Conservation (phyloP, 495 filamentous ascomycete species). For the Amniculicola lignicola region DNA sequence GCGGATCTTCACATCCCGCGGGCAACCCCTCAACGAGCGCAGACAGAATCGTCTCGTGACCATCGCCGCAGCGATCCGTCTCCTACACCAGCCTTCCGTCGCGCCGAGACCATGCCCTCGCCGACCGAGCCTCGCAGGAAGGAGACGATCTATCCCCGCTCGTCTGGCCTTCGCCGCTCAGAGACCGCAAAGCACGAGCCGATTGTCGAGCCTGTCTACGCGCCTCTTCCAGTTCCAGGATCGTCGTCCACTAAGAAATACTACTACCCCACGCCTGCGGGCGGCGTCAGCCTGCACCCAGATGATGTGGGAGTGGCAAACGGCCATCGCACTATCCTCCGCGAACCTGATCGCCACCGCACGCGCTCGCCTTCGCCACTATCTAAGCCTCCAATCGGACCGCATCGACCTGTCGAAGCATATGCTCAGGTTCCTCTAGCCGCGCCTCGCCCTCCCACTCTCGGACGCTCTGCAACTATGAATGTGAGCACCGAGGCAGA, state of each 20-base stretch:
- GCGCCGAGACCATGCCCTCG: conserved; percentile 35
- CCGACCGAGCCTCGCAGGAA: conserved; percentile 25
- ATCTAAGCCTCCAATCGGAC: conserved; percentile 21
- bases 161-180: conserved; percentile 24
- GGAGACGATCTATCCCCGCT: conserved; percentile 10
- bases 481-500: conserved; percentile 11
- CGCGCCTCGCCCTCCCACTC: conserved; percentile 11
- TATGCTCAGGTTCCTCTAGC: neutral
- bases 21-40: conserved; percentile 25
- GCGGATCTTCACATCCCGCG: conserved; percentile 28
- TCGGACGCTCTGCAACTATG: conserved; percentile 28
- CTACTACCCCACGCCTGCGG: conserved; percentile 9
- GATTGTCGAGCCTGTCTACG: conserved; percentile 19
- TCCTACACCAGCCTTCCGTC: conserved; percentile 28
- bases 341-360: conserved; percentile 26
- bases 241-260: conserved; percentile 22
- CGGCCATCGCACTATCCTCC: conserved; percentile 31
- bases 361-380: conserved; percentile 27
- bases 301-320: conserved; percentile 23
- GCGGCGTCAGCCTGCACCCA: conserved; percentile 11
- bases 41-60: conserved; percentile 25
- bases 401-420: conserved; percentile 7
- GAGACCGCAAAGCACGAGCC: conserved; percentile 11
- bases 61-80: conserved; percentile 26
- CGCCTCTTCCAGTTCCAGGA: conserved; percentile 11